phyloP scores from a whole-genome alignment of 441 rosid species.

The Eugenia klotzschiana region DNA sequence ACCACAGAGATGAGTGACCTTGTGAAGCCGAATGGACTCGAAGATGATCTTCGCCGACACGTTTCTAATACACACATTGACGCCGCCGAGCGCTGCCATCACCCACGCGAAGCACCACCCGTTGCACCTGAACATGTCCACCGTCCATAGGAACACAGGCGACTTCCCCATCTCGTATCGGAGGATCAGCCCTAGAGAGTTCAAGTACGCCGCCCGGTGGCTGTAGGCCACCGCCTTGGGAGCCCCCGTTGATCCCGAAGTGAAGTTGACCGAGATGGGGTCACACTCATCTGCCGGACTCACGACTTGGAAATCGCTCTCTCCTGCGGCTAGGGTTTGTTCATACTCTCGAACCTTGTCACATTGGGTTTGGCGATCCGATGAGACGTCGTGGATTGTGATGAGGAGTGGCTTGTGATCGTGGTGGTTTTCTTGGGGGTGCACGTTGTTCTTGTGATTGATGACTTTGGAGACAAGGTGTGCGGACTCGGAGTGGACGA shows the following conservation, averaged over 20 bases:
- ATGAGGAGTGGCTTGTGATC: conserved; percentile 16
- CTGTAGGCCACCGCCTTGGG: conserved; percentile 51
- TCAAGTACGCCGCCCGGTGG: conserved; percentile 40
- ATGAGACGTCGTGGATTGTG: conserved; percentile 3
- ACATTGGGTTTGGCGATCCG: neutral
- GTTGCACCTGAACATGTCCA: conserved; percentile 58
- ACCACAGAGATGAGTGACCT: conserved; percentile 39
- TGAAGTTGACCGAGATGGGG: conserved; percentile 39
- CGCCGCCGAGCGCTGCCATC: conserved; percentile 41
- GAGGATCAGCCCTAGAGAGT: conserved; percentile 29
- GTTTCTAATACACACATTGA: conserved; percentile 30
- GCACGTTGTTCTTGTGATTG: neutral
- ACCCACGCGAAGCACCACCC: conserved; percentile 57
- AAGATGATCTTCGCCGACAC: conserved; percentile 16
- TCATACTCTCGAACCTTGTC: conserved; percentile 10
- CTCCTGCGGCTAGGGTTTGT: conserved; percentile 13
- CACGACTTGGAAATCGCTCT: conserved; percentile 11
- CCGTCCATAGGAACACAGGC: conserved; percentile 40
- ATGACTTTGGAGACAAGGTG: conserved; percentile 12
- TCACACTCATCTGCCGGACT: conserved; percentile 24
- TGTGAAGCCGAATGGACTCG: conserved; percentile 16
- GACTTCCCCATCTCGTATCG: conserved; percentile 15
- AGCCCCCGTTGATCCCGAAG: conserved; percentile 51
- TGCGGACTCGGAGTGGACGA: conserved; percentile 22
- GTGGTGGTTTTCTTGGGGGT: neutral